Base-by-base conservation (phyloP, 2,329 filamentous ascomycete genomes). In the Hypocreales sp. region DNA sequence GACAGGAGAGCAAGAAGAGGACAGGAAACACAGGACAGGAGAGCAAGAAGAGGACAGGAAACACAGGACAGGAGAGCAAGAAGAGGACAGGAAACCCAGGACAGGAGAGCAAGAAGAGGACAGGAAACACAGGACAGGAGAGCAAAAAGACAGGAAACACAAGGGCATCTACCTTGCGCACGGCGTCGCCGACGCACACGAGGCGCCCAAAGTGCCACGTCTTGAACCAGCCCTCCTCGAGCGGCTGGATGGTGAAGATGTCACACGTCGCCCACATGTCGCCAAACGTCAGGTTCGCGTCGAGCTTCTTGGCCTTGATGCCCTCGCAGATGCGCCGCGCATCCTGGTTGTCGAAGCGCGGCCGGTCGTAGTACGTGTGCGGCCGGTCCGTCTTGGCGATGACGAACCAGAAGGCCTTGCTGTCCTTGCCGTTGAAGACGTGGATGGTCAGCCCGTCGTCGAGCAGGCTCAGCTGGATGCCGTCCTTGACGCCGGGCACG, bases 401-500 rank as follows among this genome's bases (percentile, higher is more conserved):
- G 12, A 51, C 32, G 26, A 56, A 55, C 46, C 49, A 55, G 36
- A 48, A 57, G 2, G 47, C 31, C 3, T 44, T 35, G 4, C 36
- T 26, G 4, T 40, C 33, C 6, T 46, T 45, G 1, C 47, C 48
- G 9, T 40, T 40, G 7, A 47, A 37, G 5, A 51, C 31, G 5
- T 53, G 35, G 11, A 42, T 38, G 0, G 41, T 44, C 5, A 25
- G 28, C 7, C 36, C 40, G 11, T 41, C 31, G 27, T 41, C 42
- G 15, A 39, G 36, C 4, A 39, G 29, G 24, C 40, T 31, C n/a
- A 40, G 16, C 17, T 39, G 29, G n/a, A 30, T 25, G 2, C 42
- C 39, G 5, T 30, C 9, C 5, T 20, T 8, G 31, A 90, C 77
- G 8, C 70, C 56, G 15, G 64, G 74, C 8, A 90, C 77, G 11